Evolutionary conservation across 1,284 basidiomycete species (phyloP), one percentile per base, ranked within the genome.

Genomic region (Amylostereum chailletii): DNA sequence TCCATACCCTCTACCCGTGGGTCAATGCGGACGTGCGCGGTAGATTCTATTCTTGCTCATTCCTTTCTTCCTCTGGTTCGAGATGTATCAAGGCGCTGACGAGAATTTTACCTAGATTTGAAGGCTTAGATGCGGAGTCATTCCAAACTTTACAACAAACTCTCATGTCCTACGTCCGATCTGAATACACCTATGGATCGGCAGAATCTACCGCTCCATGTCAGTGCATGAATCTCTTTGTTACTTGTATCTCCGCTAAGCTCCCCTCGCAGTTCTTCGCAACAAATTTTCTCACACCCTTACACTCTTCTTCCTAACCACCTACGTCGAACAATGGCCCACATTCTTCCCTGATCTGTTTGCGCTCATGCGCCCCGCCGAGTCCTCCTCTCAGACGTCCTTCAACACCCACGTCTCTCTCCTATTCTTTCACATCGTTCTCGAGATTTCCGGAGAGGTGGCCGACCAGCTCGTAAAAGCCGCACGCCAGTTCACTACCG

Each of bases 271-370:
- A 92, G 91, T 87, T 68, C 69, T 96, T 52, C 84, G 94, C 62
- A 99, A 99, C 77, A 99, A 99, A 69, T 90, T 98, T 65, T 92
- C 94, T 11, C 94, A 97, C 71, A 95, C 94, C n/a, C 75, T 98
- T 44, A 89, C 95, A 0, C 79, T 97, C 51, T 84, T 99, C 66
- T 95, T 99, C 70, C 78, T 98, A 46, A 86, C 87, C 71, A 86
- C 89, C 10, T 96, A 96, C 69, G 79, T 83, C 54, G 77, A 83
- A 43, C 83, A 85, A 65, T 90, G 89, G 84, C 84, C 89, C 39
- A 71, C 79, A 41, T 90, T 92, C 73, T 88, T 93, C 71, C 67
- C 75, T 56, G 81, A 90, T 65, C 68, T 94, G 51, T 87, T 93
- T 65, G 68, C 79, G 50, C 76, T 90, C 64, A 81, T 92, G 58